Base-by-base conservation (phyloP, 306 rosid genomes). In the Vigna angularis region DNA sequence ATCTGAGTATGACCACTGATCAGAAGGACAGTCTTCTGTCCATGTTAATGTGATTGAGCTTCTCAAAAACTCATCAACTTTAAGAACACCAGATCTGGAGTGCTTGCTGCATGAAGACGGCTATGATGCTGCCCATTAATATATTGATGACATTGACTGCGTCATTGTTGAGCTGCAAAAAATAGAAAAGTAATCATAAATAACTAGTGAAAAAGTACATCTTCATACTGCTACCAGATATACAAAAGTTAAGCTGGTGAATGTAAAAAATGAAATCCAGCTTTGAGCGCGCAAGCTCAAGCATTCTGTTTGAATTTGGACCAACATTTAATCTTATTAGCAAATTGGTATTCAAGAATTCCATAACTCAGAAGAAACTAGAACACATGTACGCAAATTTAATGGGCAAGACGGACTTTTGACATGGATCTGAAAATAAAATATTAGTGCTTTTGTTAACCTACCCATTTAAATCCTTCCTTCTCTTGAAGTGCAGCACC, bases 401-500 rank as follows among this genome's bases (percentile, higher is more conserved):
- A 49, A 58, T 30, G 70, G 56, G 79, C 32, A 75, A 51, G 51
- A 75, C 53, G 62, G 15, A 79, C n/a, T 42, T 53, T 11, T 77
- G 65, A n/a, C n/a, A 64, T n/a, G 53, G 47, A 30, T 52, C 17
- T 5, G 18, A 50, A 1, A n/a, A 42, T 1, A 28, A 79, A 72
- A n/a, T 14, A 30, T n/a, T 38, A 32, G 1, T 30, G 17, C 20
- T 59, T 75, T 42, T 0, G 2, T 67, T 67, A 75, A 86, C 94
- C 9, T 88, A 96, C 99, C 99, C 99, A 93, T 79, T 49, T 84
- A 85, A 90, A 91, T 83, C 99, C 99, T 81, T 93, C 94, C 90
- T 93, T 96, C 66, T 91, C 99, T 89, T 96, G 99, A 80, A 91
- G 79, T 17, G 86, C 77, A 74, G 99, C 98, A 82, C 99, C 99